These are phyloP conservation scores for Candida ascalaphidarum DNA, from an alignment of 805 yeast genomes.

Conservation along the genomic window DNA sequence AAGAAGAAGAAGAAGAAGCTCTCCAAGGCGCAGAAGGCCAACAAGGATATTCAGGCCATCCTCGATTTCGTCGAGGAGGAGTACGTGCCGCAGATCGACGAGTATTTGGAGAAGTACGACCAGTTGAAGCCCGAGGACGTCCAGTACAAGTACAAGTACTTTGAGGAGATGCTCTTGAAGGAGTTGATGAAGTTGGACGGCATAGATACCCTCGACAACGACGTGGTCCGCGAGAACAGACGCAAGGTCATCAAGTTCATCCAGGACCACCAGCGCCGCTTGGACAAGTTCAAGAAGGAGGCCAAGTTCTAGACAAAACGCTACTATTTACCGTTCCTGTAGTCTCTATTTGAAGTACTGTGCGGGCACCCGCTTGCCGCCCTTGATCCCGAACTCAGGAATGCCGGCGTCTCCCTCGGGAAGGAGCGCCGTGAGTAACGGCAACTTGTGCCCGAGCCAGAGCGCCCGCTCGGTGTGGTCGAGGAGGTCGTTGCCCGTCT, in stretches of 20 bases:
- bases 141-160: conserved; percentile 46
- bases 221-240: conserved; percentile 45
- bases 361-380: conserved; percentile 8
- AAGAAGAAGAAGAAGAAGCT: conserved; percentile 26
- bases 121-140: conserved; percentile 19
- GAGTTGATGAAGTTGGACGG: conserved; percentile 60
- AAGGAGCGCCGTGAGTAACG: conserved; percentile 9
- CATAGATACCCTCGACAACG: conserved; percentile 45
- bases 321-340: too few relatives aligned
- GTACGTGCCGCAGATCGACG: conserved; percentile 31
- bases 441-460: conserved; percentile 20
- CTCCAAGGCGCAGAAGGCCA: conserved; percentile 31
- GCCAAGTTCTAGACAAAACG: conserved; percentile 8
- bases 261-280: conserved; percentile 48
- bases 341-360: conserved; percentile 7
- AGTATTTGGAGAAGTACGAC: conserved; percentile 18
- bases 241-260: conserved; percentile 51
- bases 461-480: conserved; percentile 21
- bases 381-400: conserved; percentile 18
- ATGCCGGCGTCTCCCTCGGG: conserved; percentile 6
- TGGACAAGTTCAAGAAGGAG: conserved; percentile 40
- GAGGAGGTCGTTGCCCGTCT: conserved; percentile 18
- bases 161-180: conserved; percentile 61
- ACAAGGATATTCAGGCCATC: conserved; percentile 27
- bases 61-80: conserved; percentile 31